These are phyloP conservation scores for Hypomyces rosellus DNA, from an alignment of 2,329 filamentous ascomycete genomes.

Conservation along the genomic window DNA sequence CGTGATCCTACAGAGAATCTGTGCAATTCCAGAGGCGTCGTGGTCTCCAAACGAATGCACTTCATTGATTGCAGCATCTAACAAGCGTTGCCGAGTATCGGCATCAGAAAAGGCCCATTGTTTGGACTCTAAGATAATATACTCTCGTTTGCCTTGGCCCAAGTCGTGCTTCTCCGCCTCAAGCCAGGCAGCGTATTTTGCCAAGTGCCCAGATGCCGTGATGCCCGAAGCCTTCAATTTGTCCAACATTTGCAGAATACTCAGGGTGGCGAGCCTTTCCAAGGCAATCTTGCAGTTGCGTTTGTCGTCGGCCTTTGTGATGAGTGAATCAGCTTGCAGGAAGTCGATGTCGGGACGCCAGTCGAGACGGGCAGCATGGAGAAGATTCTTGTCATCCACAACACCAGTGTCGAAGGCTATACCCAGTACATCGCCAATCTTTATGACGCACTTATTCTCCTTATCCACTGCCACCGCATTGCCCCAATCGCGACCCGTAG, in stretches of 20 bases:
- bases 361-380: no score
- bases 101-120: no score
- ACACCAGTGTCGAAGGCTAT: no score
- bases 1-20: neutral
- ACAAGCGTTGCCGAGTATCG: no score
- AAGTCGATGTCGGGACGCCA: neutral
- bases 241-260: no score
- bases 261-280: neutral
- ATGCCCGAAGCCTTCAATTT: no score
- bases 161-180: no score
- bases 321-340: neutral
- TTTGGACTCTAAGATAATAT: no score
- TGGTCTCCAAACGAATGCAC: neutral
- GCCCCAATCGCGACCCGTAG: neutral
- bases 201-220: neutral
- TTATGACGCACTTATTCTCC: neutral
- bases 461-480: neutral
- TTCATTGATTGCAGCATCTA: no score
- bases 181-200: no score
- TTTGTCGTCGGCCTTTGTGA: neutral
- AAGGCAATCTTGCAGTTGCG: neutral
- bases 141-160: no score
- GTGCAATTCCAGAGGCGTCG: neutral
- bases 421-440: neutral
- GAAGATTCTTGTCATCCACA: no score